phyloP scores from a whole-genome alignment of 768 basidiomycete species.

The Mycena vulgaris region DNA sequence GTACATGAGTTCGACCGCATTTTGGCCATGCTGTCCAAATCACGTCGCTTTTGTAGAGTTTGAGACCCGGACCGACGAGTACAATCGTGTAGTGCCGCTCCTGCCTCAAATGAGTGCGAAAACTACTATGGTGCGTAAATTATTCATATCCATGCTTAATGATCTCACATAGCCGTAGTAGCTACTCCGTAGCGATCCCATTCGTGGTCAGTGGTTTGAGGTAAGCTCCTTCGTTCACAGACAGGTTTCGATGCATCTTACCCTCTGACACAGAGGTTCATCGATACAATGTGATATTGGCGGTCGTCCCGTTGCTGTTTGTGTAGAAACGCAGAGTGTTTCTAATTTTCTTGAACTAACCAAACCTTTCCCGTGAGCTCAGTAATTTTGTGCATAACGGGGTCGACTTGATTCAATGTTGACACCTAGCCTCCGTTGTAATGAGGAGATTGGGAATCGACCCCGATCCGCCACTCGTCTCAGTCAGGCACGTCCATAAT shows the following conservation, averaged over 20 bases:
- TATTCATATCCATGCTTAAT: slow-evolving; percentile 5
- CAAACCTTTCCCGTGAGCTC: slow-evolving; percentile 11
- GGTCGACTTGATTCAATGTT: not conserved
- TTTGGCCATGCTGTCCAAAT: too few species aligned
- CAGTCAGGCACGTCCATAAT: not conserved
- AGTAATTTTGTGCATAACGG: not conserved
- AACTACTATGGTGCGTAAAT: slow-evolving; percentile 3
- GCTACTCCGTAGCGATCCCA: too few species aligned
- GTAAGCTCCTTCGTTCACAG: too few species aligned
- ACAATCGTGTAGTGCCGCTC: slow-evolving; percentile 7
- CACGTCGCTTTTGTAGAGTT: too few species aligned
- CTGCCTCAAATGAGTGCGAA: slow-evolving; percentile 2
- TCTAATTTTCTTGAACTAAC: slow-evolving; percentile 7
- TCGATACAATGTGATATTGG: slow-evolving; percentile 3
- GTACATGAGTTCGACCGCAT: too few species aligned
- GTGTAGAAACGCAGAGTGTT: slow-evolving; percentile 6
- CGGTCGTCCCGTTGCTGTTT: not conserved
- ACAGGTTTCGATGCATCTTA: slow-evolving; percentile 2
- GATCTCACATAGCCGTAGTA: too few species aligned
- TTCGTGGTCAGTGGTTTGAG: too few species aligned
- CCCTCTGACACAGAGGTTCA: slow-evolving; percentile 3
- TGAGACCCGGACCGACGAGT: too few species aligned
- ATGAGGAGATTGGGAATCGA: slow-evolving; percentile 3
- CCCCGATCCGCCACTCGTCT: not conserved
- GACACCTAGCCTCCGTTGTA: slow-evolving; percentile 7